Conservation (phyloP, 306 rosid genomes). For the Corylus avellana region DNA sequence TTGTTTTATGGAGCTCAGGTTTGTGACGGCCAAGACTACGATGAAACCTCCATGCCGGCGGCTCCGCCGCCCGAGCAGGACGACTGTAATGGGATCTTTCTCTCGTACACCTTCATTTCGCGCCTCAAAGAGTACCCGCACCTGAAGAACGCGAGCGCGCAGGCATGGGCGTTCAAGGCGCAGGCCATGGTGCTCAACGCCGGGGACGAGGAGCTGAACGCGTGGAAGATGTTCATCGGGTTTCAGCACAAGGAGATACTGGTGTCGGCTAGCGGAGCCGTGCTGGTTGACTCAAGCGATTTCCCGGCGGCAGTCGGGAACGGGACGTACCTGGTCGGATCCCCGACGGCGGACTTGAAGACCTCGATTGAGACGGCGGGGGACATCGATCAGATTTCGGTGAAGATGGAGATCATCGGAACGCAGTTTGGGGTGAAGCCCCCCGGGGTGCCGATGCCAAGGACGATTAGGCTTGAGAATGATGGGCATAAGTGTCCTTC, state of each 20-base stretch:
- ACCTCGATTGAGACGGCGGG: conserved; percentile 72
- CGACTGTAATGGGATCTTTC: conserved; percentile 67
- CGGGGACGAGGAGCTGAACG: conserved; percentile 57
- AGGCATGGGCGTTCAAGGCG: conserved; percentile 82
- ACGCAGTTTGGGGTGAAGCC: conserved; percentile 61
- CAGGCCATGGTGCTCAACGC: conserved; percentile 54
- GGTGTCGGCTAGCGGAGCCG: conserved; percentile 58
- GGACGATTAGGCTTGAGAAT: conserved; percentile 57
- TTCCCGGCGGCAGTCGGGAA: conserved; percentile 67
- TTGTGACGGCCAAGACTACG: conserved; percentile 43
- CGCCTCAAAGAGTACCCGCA: conserved; percentile 60
- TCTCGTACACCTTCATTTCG: conserved; percentile 47
- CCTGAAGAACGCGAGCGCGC: conserved; percentile 61
- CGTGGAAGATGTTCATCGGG: conserved; percentile 73
- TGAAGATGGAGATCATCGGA: conserved; percentile 45
- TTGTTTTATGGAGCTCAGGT: conserved; percentile 17
- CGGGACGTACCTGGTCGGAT: conserved; percentile 64
- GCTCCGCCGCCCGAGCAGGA: conserved; percentile 30
- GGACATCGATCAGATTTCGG: conserved; percentile 56
- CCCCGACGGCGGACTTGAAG: conserved; percentile 50
- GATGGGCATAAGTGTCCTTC: conserved; percentile 82
- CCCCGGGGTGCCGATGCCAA: conserved; percentile 64
- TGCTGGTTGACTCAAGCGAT: conserved; percentile 51
- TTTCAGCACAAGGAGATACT: conserved; percentile 74
- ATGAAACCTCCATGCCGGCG: neutral